Evolutionary conservation across 768 basidiomycete species (phyloP).

Genomic region (Clitopilus hobsonii): DNA sequence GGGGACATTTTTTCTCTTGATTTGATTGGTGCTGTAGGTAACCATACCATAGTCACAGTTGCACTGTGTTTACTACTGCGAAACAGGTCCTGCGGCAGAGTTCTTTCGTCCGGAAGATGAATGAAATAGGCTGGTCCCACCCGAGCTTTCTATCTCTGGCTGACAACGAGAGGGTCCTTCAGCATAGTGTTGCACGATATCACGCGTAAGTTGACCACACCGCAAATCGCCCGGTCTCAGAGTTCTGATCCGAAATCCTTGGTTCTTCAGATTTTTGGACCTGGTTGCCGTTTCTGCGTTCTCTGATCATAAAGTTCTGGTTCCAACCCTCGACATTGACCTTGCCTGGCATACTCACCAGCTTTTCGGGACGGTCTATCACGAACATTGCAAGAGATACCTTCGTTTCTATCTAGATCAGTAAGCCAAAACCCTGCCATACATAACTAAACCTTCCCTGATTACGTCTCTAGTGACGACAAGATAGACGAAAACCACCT

Average conservation of each 20-base stretch:
- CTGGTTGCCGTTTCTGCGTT: slow-evolving; percentile 35
- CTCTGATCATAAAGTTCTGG: slow-evolving; percentile 31
- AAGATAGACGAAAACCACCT: slow-evolving; percentile 40
- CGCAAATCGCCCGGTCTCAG: too few relatives aligned
- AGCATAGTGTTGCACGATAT: slow-evolving; percentile 43
- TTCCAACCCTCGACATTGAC: slow-evolving; percentile 61
- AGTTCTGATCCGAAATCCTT: not conserved
- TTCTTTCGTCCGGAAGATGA: slow-evolving; percentile 41
- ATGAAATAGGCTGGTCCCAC: slow-evolving; percentile 39
- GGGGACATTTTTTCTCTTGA: not conserved
- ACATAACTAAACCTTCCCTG: not conserved
- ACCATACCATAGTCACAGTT: too few relatives aligned
- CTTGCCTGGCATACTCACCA: slow-evolving; percentile 67
- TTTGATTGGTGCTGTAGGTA: not conserved
- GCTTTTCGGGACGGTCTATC: slow-evolving; percentile 38
- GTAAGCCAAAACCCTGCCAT: slow-evolving; percentile 26
- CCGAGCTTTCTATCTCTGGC: slow-evolving; percentile 26
- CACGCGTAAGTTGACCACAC: slow-evolving; percentile 44
- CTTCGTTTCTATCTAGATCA: slow-evolving; percentile 41
- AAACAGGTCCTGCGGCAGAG: slow-evolving; percentile 47
- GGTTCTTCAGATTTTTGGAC: slow-evolving; percentile 36
- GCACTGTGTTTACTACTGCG: not conserved
- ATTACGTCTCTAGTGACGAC: slow-evolving; percentile 32
- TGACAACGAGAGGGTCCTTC: slow-evolving; percentile 28
- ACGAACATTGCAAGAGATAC: slow-evolving; percentile 29